These are phyloP conservation scores for Chalciporus sphaerocephalus DNA, from an alignment of 768 basidiomycete species.

Conservation along the genomic window DNA sequence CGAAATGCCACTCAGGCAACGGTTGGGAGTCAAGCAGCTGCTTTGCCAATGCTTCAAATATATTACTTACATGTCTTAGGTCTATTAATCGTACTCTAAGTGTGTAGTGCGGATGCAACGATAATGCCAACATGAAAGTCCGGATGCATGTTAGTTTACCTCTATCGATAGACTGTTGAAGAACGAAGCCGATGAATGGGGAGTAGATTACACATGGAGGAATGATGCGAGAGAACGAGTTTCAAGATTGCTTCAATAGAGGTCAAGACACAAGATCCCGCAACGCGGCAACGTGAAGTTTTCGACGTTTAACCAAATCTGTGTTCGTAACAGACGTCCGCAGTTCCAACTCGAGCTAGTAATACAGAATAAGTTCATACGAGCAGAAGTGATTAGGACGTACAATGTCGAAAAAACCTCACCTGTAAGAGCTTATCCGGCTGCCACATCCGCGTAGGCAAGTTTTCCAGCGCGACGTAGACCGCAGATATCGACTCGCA, in stretches of 20 bases:
- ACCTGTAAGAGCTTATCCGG: slow-evolving; percentile 89
- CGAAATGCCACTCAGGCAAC: no score
- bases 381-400: background rate
- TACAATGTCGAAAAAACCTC: background rate
- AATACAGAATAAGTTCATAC: background rate
- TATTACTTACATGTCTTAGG: no score
- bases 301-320: slow-evolving; percentile 54
- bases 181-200: background rate
- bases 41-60: no score
- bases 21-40: no score
- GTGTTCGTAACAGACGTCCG: slow-evolving; percentile 47
- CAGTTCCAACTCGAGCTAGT: slow-evolving; percentile 55
- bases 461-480: slow-evolving; percentile 82
- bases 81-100: background rate
- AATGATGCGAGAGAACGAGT: no score
- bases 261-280: slow-evolving; percentile 36
- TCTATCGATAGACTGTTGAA: slow-evolving; percentile 7
- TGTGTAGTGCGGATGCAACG: slow-evolving; percentile 2
- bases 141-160: slow-evolving; percentile 3
- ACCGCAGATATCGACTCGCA: slow-evolving; percentile 86
- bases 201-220: no score
- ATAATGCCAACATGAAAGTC: background rate
- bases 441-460: slow-evolving; percentile 93
- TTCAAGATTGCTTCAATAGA: background rate
- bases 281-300: slow-evolving; percentile 46